Conservation (phyloP, 2,329 filamentous ascomycete species). For the Diaporthe eres region DNA sequence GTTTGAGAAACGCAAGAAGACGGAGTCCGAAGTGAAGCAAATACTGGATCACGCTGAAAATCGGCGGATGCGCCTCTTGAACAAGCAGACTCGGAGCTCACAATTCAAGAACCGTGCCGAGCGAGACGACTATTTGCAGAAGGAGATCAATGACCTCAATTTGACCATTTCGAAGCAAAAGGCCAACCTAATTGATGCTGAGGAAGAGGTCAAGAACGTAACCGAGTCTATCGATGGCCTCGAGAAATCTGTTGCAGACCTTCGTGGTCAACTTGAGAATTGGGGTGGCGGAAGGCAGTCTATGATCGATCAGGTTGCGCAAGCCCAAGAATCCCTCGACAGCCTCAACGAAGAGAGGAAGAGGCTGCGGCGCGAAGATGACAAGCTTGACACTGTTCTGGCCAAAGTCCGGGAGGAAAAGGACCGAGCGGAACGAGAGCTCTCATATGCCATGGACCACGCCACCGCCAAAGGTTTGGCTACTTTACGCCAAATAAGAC, state of each 20-base stretch:
- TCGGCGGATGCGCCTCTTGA: constrained; percentile 83
- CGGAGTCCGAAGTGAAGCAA: constrained; percentile 79
- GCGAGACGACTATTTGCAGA: constrained; percentile 85
- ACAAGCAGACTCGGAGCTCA: constrained; percentile 90
- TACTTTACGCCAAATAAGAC: constrained; percentile 87
- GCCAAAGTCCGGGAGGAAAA: constrained; percentile 82
- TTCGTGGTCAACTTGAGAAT: constrained; percentile 82
- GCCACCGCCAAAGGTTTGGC: constrained; percentile 89
- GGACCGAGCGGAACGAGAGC: constrained; percentile 80
- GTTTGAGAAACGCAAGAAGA: constrained; percentile 79
- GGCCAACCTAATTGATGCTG: constrained; percentile 85
- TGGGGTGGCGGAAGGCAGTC: constrained; percentile 81
- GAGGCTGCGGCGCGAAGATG: constrained; percentile 88
- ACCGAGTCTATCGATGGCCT: constrained; percentile 79
- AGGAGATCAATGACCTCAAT: constrained; percentile 86
- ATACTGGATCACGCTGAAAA: constrained; percentile 84
- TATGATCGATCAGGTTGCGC: constrained; percentile 80
- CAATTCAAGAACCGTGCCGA: constrained; percentile 91
- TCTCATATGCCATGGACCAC: constrained; percentile 90
- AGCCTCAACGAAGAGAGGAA: constrained; percentile 89
- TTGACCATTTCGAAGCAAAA: constrained; percentile 83
- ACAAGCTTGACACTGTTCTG: constrained; percentile 85
- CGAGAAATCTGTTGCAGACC: constrained; percentile 78
- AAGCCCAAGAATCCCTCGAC: constrained; percentile 84
- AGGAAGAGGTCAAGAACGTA: constrained; percentile 83